Percentiles rank a stretch among this genome's conserved stretches.
Evolutionary conservation across 768 basidiomycete species (phyloP).

Genomic region (Russula abietina): DNA sequence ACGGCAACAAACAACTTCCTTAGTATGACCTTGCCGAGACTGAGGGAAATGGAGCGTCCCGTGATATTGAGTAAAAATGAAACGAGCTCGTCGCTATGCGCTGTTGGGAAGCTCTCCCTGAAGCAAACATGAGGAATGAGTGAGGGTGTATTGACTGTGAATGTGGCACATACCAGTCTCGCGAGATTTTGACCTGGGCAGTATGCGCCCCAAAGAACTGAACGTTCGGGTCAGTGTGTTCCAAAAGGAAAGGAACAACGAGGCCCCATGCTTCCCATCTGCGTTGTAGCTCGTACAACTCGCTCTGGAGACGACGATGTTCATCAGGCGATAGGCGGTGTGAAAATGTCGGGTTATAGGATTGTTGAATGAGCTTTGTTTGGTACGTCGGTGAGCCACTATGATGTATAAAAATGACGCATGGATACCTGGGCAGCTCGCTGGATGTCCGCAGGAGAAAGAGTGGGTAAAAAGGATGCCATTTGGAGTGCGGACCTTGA

Average conservation of each 20-base stretch:
- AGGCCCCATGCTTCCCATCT: constrained; percentile 79
- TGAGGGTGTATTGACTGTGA: neutral
- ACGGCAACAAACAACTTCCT: constrained; percentile 87
- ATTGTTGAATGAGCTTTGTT: constrained; percentile 61
- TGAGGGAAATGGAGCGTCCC: constrained; percentile 52
- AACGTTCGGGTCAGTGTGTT: constrained; percentile 69
- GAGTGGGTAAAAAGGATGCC: constrained; percentile 44
- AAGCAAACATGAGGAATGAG: neutral
- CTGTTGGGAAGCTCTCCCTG: constrained; percentile 71
- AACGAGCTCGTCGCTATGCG: constrained; percentile 52
- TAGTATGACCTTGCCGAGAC: constrained; percentile 63
- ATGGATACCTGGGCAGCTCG: constrained; percentile 52
- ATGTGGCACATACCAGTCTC: constrained; percentile 68
- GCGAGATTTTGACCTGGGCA: constrained; percentile 85
- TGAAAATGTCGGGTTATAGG: constrained; percentile 46
- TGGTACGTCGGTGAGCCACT: neutral
- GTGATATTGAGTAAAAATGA: constrained; percentile 68
- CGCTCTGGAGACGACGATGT: constrained; percentile 59
- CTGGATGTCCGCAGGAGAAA: constrained; percentile 48
- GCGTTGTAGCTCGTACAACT: constrained; percentile 72
- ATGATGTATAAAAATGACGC: constrained; percentile 15
- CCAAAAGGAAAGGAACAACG: constrained; percentile 61
- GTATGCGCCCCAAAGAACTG: constrained; percentile 96
- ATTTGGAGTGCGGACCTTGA: neutral
- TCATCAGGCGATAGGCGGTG: constrained; percentile 47